Evolutionary conservation across 2,329 filamentous ascomycete species (phyloP).

Genomic region (Trichoderma asperellum): DNA sequence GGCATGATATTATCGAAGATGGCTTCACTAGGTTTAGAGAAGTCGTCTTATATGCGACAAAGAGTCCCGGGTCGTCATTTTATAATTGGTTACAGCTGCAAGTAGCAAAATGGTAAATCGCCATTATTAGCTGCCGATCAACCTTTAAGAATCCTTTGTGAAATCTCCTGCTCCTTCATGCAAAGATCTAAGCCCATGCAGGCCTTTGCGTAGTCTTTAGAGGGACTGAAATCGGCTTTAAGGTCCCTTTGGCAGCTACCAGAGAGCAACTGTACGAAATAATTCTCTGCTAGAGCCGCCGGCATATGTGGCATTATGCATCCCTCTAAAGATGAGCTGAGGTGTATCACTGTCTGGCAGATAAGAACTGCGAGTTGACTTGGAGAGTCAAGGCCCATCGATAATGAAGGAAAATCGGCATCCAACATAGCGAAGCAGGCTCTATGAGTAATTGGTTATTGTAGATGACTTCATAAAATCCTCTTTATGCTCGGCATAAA

Average conservation of each 20-base stretch:
- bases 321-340: not conserved
- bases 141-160: not conserved
- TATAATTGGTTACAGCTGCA: not conserved
- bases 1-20: too few species aligned
- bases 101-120: not conserved
- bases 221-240: not conserved
- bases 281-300: not conserved
- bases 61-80: not conserved
- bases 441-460: not conserved
- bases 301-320: slow-evolving; percentile 3
- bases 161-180: not conserved
- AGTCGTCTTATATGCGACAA: not conserved
- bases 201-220: not conserved
- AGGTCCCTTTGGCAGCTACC: not conserved
- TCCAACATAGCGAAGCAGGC: not conserved
- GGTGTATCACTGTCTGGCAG: not conserved
- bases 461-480: not conserved
- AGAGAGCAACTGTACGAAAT: not conserved
- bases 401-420: not conserved
- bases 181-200: not conserved
- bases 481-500: not conserved
- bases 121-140: not conserved
- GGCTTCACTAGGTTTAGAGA: too few species aligned
- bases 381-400: not conserved
- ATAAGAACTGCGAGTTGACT: not conserved